Evolutionary conservation across 106 monocot genomes (phyloP).

Genomic region (Dioscorea zingiberensis): DNA sequence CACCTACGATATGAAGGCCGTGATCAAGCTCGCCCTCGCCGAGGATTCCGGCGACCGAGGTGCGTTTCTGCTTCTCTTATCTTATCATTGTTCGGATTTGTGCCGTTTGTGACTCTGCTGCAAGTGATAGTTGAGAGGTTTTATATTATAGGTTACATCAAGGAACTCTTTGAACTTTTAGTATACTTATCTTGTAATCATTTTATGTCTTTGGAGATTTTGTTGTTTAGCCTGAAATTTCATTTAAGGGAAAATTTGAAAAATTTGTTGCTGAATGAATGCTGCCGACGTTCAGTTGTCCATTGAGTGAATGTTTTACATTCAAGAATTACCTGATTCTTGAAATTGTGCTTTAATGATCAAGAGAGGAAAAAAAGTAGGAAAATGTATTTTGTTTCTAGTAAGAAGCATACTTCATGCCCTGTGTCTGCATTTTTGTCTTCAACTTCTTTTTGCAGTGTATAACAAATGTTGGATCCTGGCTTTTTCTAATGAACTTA

Average conservation of each 20-base stretch:
- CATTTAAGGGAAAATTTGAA: neutral
- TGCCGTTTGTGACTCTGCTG: neutral
- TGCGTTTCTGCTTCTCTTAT: slow-evolving; percentile 1
- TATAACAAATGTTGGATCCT: no score
- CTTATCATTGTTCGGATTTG: neutral
- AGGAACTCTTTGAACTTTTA: neutral
- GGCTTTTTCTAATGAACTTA: no score
- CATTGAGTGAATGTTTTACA: no score
- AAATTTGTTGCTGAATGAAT: neutral
- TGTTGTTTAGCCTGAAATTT: neutral
- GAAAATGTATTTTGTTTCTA: no score
- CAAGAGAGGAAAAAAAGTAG: no score
- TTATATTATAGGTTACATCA: neutral
- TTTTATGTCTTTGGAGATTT: neutral
- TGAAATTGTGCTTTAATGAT: no score
- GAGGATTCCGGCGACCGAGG: slow-evolving; percentile 95
- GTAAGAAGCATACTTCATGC: no score
- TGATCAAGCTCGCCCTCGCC: slow-evolving; percentile 70
- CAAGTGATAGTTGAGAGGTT: neutral
- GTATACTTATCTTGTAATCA: neutral
- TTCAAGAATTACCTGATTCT: no score
- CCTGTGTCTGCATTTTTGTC: no score
- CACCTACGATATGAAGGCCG: slow-evolving; percentile 84
- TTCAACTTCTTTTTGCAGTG: no score
- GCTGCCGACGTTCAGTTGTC: no score